Evolutionary conservation across 2,329 filamentous ascomycete genomes (phyloP).

Genomic region (Exutisphaerella laricina): DNA sequence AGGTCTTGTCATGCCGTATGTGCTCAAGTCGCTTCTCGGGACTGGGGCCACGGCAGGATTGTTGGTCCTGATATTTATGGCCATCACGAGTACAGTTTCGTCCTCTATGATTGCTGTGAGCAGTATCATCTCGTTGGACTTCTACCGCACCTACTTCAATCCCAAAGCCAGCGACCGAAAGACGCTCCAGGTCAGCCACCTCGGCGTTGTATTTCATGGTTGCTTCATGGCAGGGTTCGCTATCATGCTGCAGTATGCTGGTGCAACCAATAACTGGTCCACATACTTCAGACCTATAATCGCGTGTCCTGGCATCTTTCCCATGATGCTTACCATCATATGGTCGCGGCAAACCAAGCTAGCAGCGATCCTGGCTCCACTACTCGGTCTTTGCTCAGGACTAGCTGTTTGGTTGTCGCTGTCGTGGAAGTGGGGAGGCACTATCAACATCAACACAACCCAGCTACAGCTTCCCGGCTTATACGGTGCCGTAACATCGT

Average conservation of each 20-base stretch:
- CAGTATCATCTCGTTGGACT: conserved; percentile 47
- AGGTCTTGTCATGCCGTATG: conserved; percentile 47
- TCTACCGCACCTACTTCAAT: conserved; percentile 50
- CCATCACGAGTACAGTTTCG: conserved; percentile 46
- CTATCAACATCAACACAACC: conserved; percentile 40
- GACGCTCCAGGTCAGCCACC: conserved; percentile 43
- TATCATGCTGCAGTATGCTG: conserved; percentile 45
- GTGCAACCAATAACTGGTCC: conserved; percentile 47
- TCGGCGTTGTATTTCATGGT: conserved; percentile 45
- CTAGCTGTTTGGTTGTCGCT: conserved; percentile 41
- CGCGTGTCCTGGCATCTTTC: conserved; percentile 43
- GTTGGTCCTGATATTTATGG: conserved; percentile 49
- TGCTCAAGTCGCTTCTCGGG: conserved; percentile 42
- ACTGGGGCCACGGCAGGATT: conserved; percentile 40
- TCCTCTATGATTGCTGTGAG: conserved; percentile 49
- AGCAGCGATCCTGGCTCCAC: conserved; percentile 43
- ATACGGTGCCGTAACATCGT: conserved; percentile 42
- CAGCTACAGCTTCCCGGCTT: conserved; percentile 39
- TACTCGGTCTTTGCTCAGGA: conserved; percentile 41
- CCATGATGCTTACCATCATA: conserved; percentile 40
- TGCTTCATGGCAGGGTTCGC: conserved; percentile 47
- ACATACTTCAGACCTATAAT: conserved; percentile 41
- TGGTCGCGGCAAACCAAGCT: conserved; percentile 44
- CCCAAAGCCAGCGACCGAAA: conserved; percentile 41
- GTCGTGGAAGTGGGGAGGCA: conserved; percentile 37